A percentile compares a stretch with the other conserved stretches of the same genome.
Evolutionary conservation across 75 land plant genomes (phyloP).

Genomic region (Selaginella moellendorffii): DNA sequence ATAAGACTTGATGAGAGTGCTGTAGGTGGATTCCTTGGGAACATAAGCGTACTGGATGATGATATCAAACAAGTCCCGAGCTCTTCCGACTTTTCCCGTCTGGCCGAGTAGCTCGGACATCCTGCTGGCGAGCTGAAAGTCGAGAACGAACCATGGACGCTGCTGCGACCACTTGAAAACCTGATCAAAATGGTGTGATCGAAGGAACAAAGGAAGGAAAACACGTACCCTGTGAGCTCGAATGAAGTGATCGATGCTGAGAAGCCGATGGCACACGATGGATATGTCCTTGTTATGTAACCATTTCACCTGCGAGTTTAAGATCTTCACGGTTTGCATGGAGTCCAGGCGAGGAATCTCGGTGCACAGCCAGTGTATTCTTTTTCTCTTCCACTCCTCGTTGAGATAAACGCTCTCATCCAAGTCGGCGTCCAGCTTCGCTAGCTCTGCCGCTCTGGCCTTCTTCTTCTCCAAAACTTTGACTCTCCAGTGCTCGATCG

Average conservation of each 20-base stretch:
- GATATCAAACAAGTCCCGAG: constrained; percentile 76
- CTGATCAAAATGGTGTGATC: constrained; percentile 36
- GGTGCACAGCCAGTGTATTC: constrained; percentile 81
- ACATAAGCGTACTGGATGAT: constrained; percentile 53
- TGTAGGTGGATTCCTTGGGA: constrained; percentile 57
- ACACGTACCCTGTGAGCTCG: constrained; percentile 46
- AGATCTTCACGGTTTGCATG: constrained; percentile 37
- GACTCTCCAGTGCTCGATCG: neutral
- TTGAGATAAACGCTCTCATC: neutral
- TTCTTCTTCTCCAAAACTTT: neutral
- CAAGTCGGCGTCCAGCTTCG: neutral
- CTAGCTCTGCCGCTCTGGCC: neutral
- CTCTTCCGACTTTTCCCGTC: constrained; percentile 49
- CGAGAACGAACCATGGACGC: constrained; percentile 63
- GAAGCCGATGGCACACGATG: constrained; percentile 48
- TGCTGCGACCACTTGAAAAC: constrained; percentile 87
- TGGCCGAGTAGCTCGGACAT: constrained; percentile 63
- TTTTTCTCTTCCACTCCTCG: constrained; percentile 29
- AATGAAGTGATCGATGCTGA: constrained; percentile 48
- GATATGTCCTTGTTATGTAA: constrained; percentile 51
- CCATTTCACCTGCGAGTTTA: constrained; percentile 78
- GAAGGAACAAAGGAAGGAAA: constrained; percentile 4
- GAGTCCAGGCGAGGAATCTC: constrained; percentile 58
- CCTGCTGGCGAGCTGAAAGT: constrained; percentile 64
- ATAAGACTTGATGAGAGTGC: constrained; percentile 53